Percentiles rank a stretch among this genome's conserved stretches.
Conservation (phyloP, 345 rosid species). For the Citrus trifoliata region DNA sequence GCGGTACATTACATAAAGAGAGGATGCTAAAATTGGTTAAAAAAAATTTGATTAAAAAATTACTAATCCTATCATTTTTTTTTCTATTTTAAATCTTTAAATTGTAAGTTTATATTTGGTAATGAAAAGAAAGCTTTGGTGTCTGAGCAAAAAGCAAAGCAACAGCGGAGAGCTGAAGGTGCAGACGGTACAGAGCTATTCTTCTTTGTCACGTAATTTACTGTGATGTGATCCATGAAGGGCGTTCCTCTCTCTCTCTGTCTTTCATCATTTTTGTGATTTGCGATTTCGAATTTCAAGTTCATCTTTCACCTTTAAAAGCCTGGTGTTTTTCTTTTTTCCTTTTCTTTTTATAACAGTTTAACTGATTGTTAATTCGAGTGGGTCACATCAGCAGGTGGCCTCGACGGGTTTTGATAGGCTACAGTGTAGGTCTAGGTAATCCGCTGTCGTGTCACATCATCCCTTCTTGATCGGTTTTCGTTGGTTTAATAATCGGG, state of each 20-base stretch:
- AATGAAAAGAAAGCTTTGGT: constrained; percentile 24
- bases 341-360: constrained; percentile 22
- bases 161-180: constrained; percentile 29
- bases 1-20: constrained; percentile 12
- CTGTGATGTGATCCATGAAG: constrained; percentile 3
- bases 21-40: constrained; percentile 15
- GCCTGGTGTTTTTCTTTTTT: constrained; percentile 16
- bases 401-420: constrained; percentile 33
- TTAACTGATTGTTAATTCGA: constrained; percentile 69
- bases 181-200: constrained; percentile 5
- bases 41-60: constrained; percentile 22
- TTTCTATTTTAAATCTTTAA: not conserved
- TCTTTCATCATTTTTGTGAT: constrained; percentile 14
- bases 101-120: constrained; percentile 3
- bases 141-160: constrained; percentile 31
- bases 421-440: constrained; percentile 52
- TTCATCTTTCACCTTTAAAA: constrained; percentile 11
- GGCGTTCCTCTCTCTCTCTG: not conserved
- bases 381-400: constrained; percentile 99
- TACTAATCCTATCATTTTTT: constrained; percentile 22
- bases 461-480: constrained; percentile 23
- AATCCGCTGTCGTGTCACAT: constrained; percentile 55
- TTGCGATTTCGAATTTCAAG: constrained; percentile 17
- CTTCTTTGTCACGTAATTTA: constrained; percentile 28
- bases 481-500: constrained; percentile 7